Conservation (phyloP, 2,329 filamentous ascomycete genomes). For the Sclerotinia glacialis region DNA sequence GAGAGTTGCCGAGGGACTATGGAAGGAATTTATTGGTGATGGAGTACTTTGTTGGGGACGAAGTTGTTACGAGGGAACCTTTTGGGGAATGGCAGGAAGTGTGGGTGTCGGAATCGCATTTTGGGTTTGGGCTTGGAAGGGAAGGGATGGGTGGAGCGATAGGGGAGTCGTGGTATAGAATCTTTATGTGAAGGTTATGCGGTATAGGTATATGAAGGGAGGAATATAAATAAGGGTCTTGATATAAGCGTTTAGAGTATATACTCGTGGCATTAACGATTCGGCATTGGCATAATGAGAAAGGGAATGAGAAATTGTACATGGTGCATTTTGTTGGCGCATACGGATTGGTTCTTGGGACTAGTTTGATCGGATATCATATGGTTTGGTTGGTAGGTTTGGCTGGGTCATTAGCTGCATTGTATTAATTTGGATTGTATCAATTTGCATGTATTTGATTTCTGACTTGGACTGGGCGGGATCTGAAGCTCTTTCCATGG, state of each 20-base stretch:
- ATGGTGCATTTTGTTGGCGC: not conserved
- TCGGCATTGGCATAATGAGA: not conserved
- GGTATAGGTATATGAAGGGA: not conserved
- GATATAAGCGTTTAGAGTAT: not conserved
- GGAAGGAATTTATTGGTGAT: constrained; percentile 42
- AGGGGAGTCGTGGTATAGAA: constrained; percentile 66
- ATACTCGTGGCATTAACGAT: not conserved
- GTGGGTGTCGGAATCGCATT: constrained; percentile 73
- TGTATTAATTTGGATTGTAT: no score
- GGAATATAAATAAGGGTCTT: not conserved
- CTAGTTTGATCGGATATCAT: not conserved
- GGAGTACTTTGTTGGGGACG: constrained; percentile 74
- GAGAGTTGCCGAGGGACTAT: constrained; percentile 52
- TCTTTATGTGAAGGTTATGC: not conserved
- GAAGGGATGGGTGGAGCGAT: constrained; percentile 69
- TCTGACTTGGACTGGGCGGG: not conserved
- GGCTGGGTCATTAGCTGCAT: not conserved
- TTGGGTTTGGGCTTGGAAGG: constrained; percentile 76
- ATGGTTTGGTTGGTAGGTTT: not conserved
- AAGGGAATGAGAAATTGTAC: not conserved
- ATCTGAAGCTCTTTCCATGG: no score
- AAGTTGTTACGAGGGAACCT: constrained; percentile 75
- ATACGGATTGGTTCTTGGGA: not conserved
- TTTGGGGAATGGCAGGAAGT: constrained; percentile 81
- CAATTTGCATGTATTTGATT: not conserved